Conservation (phyloP, 345 rosid genomes). For the Arabidopsis thaliana region DNA sequence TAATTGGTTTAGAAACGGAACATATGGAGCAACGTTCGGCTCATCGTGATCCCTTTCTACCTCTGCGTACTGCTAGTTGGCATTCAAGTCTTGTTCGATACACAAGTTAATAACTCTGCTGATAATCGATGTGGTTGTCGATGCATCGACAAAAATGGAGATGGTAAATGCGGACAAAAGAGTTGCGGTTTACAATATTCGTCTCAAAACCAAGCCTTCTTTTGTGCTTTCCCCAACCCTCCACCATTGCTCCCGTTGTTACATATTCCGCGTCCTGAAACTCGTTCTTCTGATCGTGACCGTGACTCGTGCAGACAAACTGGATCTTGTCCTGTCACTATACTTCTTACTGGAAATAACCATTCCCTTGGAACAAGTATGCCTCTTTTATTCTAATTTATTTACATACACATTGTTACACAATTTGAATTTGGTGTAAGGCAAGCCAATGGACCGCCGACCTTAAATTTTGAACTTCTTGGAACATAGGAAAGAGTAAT, state of each 20-base stretch:
- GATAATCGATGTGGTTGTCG: conserved; percentile 63
- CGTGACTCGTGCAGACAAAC: conserved; percentile 59
- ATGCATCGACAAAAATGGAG: conserved; percentile 47
- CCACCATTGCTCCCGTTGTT: conserved; percentile 77
- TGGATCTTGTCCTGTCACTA: conserved; percentile 74
- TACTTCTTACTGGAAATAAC: conserved; percentile 74
- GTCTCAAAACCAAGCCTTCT: conserved; percentile 47
- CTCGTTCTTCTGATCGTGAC: conserved; percentile 56
- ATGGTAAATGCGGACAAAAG: conserved; percentile 50
- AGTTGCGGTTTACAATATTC: conserved; percentile 74
- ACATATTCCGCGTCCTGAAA: conserved; percentile 69
- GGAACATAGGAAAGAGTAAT: no score
- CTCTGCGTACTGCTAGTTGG: conserved; percentile 65
- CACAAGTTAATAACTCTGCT: conserved; percentile 37
- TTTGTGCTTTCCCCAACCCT: conserved; percentile 65
- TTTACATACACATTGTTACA: background rate
- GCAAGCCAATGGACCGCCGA: no score
- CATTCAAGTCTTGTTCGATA: conserved; percentile 58
- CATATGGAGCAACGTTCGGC: conserved; percentile 62
- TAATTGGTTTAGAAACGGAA: conserved; percentile 68
- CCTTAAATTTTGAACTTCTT: no score
- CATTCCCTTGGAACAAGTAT: conserved; percentile 69
- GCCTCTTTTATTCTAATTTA: background rate
- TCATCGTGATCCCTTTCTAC: conserved; percentile 67
- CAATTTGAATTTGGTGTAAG: no score